Conservation (phyloP, 2,329 filamentous ascomycete species). For the Pseudonectria buxi region DNA sequence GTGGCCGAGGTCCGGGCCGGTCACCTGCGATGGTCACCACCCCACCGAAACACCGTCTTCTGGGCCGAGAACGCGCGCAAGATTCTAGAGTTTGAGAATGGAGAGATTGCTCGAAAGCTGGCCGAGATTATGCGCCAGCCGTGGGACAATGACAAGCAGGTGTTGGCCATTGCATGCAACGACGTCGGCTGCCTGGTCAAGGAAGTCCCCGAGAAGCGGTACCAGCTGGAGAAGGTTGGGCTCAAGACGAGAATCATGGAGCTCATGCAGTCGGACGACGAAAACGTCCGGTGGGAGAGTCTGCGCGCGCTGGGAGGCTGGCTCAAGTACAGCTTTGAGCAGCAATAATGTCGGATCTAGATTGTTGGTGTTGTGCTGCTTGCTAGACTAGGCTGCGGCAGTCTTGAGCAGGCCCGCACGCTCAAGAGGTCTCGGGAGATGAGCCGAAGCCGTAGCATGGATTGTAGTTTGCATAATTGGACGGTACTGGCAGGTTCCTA, state of each 20-base stretch:
- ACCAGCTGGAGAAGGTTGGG: conserved; percentile 73
- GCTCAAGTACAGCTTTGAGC: conserved; percentile 59
- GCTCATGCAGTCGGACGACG: conserved; percentile 83
- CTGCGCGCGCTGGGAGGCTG: conserved; percentile 68
- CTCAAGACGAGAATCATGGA: conserved; percentile 87
- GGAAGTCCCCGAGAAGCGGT: conserved; percentile 78
- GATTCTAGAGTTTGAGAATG: conserved; percentile 78
- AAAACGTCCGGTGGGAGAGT: conserved; percentile 88
- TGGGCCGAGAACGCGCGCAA: conserved; percentile 87
- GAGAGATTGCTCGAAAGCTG: conserved; percentile 69
- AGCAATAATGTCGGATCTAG: conserved; percentile 14
- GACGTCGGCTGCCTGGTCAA: conserved; percentile 85
- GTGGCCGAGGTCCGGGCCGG: conserved; percentile 79
- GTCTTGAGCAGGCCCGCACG: conserved; percentile 9
- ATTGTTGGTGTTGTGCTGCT: no score
- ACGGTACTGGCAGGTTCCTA: conserved; percentile 14
- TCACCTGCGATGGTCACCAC: conserved; percentile 87
- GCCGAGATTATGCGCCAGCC: conserved; percentile 71
- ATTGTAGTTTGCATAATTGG: conserved; percentile 26
- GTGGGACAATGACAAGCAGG: conserved; percentile 78
- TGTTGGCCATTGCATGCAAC: conserved; percentile 87
- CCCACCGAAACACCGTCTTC: conserved; percentile 78
- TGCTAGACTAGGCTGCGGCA: conserved; percentile 6
- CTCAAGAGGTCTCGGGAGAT: conserved; percentile 18
- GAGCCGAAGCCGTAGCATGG: conserved; percentile 19